Percentiles rank a stretch among this genome's conserved stretches.
Conservation (phyloP, 192 early-diverging fungal species). For the Paraglomus occultum region DNA sequence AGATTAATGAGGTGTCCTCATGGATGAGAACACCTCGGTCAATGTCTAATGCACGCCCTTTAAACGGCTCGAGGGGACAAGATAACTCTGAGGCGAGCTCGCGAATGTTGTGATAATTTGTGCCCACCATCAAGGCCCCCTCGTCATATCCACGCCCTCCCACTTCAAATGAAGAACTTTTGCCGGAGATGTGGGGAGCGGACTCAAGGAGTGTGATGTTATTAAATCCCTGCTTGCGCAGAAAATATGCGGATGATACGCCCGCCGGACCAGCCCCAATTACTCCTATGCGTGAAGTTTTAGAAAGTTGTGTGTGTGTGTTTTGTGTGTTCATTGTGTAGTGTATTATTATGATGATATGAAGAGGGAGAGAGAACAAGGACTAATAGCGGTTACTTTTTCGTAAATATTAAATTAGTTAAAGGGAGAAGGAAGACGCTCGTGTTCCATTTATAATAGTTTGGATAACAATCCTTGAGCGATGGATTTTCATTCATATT, state of each 20-base stretch:
- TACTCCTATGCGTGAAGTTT: slow-evolving; percentile 6
- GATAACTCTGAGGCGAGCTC: neutral
- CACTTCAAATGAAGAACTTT: neutral
- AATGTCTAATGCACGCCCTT: slow-evolving; percentile 5
- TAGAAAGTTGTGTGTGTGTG: slow-evolving; percentile 3
- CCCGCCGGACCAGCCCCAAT: slow-evolving; percentile 22
- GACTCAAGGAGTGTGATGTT: slow-evolving; percentile 16
- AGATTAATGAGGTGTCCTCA: neutral
- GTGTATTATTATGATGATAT: no score
- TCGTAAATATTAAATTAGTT: no score
- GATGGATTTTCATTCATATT: no score
- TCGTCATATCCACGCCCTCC: slow-evolving; percentile 1
- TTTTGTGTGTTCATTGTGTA: neutral
- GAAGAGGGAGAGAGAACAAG: no score
- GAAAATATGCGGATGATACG: slow-evolving; percentile 5
- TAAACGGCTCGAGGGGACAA: slow-evolving; percentile 23
- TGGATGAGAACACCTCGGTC: neutral
- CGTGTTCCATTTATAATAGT: no score
- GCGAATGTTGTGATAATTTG: neutral
- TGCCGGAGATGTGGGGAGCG: slow-evolving; percentile 6
- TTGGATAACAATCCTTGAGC: no score
- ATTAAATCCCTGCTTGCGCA: slow-evolving; percentile 18
- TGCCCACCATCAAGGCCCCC: slow-evolving; percentile 20
- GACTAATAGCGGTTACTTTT: no score
- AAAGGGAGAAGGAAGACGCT: no score